These are phyloP conservation scores for Flaveria linearis DNA, from an alignment of 129 eudicot genomes.

Conservation along the genomic window DNA sequence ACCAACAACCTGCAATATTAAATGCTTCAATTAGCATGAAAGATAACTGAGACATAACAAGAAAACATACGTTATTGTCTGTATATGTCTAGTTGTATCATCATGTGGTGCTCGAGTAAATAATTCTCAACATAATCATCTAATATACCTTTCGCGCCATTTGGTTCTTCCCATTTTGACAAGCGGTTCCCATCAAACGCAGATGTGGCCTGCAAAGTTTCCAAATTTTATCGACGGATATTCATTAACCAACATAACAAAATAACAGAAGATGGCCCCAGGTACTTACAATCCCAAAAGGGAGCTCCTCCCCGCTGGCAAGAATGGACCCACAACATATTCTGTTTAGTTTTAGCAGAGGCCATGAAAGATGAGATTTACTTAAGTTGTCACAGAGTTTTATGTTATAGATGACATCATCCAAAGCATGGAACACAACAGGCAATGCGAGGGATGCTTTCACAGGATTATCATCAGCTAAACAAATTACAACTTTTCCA, in stretches of 20 bases:
- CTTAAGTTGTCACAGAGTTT: constrained; percentile 32
- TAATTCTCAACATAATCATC: constrained; percentile 4
- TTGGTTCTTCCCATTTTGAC: constrained; percentile 99
- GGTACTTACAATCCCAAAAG: constrained; percentile 88
- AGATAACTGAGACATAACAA: too few relatives aligned
- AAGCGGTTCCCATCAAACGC: constrained; percentile 92
- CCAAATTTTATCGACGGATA: constrained; percentile 12
- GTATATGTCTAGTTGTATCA: background rate
- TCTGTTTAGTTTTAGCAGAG: constrained; percentile 83
- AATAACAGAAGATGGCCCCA: background rate
- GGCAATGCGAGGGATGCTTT: constrained; percentile 80
- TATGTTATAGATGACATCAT: constrained; percentile 62
- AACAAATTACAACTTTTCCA: constrained; percentile 55
- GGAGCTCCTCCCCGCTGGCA: constrained; percentile 98
- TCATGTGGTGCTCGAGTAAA: background rate
- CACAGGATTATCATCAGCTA: constrained; percentile 69
- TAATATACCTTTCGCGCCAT: constrained; percentile 78
- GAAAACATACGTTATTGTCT: background rate
- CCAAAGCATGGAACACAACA: constrained; percentile 84
- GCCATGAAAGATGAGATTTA: constrained; percentile 68
- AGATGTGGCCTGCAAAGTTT: constrained; percentile 62
- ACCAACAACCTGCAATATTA: constrained; percentile 75
- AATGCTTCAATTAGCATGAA: constrained; percentile 18
- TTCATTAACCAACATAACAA: background rate
- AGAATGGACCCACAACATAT: constrained; percentile 81